Conservation (phyloP, 73 alveolate species). For the Tetrahymena borealis region DNA sequence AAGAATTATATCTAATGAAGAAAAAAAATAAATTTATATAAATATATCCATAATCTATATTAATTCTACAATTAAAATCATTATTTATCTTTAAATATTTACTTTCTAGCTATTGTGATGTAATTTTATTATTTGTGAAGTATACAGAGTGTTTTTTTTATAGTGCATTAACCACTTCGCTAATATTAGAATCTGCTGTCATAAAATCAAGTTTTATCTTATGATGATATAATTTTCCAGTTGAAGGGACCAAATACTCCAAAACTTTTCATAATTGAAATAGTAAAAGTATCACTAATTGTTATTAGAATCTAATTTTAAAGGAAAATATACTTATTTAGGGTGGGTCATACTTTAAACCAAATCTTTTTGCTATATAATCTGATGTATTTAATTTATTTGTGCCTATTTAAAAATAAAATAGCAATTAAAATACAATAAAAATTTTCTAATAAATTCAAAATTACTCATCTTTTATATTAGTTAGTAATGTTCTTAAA, state of each 20-base stretch:
- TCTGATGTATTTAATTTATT: not conserved
- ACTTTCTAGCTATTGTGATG: constrained; percentile 24
- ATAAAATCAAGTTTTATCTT: constrained; percentile 72
- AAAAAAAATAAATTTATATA: no score
- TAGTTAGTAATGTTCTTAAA: not conserved
- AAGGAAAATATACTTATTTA: constrained; percentile 31
- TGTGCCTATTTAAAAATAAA: not conserved
- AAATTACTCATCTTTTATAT: not conserved
- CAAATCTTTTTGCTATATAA: constrained; percentile 66
- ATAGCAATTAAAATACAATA: not conserved
- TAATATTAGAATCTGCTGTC: constrained; percentile 54
- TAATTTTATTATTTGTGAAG: constrained; percentile 46
- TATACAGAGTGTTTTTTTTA: constrained; percentile 68
- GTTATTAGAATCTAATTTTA: no score
- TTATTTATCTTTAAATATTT: no score
- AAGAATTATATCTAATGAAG: no score
- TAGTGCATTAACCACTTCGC: constrained; percentile 63
- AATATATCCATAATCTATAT: no score
- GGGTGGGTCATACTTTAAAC: constrained; percentile 80
- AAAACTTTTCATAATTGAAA: no score
- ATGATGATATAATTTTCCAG: constrained; percentile 84
- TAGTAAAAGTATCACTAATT: no score
- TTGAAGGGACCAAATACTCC: constrained; percentile 75
- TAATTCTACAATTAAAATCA: no score
- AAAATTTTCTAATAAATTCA: not conserved